Conservation (phyloP, 2,329 filamentous ascomycete genomes). For the Hirsutella thompsonii region DNA sequence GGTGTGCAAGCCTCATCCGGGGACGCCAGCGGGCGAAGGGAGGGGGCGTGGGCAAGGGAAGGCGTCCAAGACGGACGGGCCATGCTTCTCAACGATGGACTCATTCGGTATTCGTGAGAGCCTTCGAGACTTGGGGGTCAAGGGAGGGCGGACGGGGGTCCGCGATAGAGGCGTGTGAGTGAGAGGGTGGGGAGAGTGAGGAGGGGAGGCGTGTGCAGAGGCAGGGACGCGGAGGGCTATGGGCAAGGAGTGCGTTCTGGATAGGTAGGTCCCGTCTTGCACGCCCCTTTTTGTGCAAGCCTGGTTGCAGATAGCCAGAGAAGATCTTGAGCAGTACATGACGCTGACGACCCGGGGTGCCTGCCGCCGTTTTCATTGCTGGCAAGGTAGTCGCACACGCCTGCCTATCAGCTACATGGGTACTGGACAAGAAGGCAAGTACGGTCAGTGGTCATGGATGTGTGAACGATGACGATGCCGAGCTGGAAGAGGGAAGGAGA, state of each 20-base stretch:
- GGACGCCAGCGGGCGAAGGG: not conserved
- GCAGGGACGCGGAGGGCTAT: not conserved
- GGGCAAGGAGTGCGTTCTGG: not conserved
- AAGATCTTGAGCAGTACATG: no score
- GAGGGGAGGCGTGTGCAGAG: not conserved
- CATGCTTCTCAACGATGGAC: constrained; percentile 1
- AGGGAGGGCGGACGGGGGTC: not conserved
- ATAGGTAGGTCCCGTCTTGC: no score
- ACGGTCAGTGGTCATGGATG: no score
- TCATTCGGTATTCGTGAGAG: constrained; percentile 6
- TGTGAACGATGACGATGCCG: no score
- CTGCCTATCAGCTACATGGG: no score
- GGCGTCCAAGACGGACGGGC: constrained; percentile 1
- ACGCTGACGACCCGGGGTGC: no score
- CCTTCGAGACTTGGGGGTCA: not conserved
- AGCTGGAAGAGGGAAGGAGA: no score
- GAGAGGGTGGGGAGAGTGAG: not conserved
- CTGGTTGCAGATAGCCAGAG: no score
- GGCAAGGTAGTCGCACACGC: no score
- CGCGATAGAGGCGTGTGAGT: not conserved
- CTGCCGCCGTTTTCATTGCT: no score
- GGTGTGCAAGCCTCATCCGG: constrained; percentile 9
- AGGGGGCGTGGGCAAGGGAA: constrained; percentile 1
- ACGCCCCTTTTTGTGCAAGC: no score
- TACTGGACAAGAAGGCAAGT: no score